Base-by-base conservation (phyloP, 73 alveolate genomes). In the Paramecium tetraurelia region DNA sequence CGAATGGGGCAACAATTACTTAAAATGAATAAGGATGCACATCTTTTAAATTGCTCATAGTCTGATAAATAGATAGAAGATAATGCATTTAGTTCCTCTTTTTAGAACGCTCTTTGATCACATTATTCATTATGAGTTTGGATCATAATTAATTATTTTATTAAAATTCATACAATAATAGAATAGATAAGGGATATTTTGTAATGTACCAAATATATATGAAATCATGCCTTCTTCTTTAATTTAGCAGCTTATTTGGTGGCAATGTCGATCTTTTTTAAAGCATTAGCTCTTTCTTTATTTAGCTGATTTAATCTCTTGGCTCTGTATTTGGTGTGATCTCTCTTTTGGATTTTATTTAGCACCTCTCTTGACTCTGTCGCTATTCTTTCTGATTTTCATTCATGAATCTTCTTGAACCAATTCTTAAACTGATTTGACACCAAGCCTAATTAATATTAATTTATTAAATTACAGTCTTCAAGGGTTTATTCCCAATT, bases 371-470 rank as follows among this genome's bases (percentile, higher is more conserved):
- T 89, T 95, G 12, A 83, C 96, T 90, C 96, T 95, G 35, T 89
- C 95, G 21, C 99, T 99, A 95, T 95, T 95, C 96, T 97, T 97
- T 93, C 99, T 98, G 92, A 98, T 98, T 72, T 72, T 96, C 99
- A 36, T 96, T 96, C 98, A 95, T 97, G 99, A 59, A 97, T 98
- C 92, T 96, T 98, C 94, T 96, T 98, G 98, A 95, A 97, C 87
- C 87, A 97, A 97, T 71, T 95, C 98, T 94, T 97, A 99, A 24
- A 98, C 94, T 86, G 96, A 86, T 86, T 96, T 97, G 58, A 89
- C 96, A 63, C 95, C 96, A 88, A 88, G 94, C 90, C 77, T 68
- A 76, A 20, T 43, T 14, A 44, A 3, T n/a, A 43, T 80, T 4
- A 46, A 20, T 16, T 4, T 72, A 4, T 35, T 0, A 80, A 20